A percentile compares a stretch with the other conserved stretches of the same genome.
Evolutionary conservation across 1,139 yeast genomes (phyloP).

Genomic region (Kluyveromyces sp.): DNA sequence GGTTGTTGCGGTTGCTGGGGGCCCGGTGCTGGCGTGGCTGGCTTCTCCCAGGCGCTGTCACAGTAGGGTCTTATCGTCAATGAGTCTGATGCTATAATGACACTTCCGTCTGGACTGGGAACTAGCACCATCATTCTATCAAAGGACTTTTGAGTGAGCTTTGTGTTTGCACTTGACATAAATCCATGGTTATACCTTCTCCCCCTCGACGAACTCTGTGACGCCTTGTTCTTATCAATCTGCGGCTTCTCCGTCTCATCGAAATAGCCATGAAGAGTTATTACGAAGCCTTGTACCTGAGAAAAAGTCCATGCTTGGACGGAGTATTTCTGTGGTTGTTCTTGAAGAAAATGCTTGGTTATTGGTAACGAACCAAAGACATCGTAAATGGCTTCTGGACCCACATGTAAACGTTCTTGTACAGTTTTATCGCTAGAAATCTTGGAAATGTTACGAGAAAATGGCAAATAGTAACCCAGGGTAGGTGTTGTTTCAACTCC

Average conservation of each 20-base stretch:
- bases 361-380: constrained; percentile 64
- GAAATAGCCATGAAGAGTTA: constrained; percentile 78
- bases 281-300: constrained; percentile 66
- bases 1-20: constrained; percentile 10
- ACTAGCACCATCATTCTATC: constrained; percentile 80
- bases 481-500: constrained; percentile 38
- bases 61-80: constrained; percentile 60
- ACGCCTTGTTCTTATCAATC: constrained; percentile 23
- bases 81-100: constrained; percentile 81
- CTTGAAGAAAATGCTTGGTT: constrained; percentile 61
- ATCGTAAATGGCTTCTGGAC: constrained; percentile 59
- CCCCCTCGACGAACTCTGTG: constrained; percentile 28
- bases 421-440: constrained; percentile 56
- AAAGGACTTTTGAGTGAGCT: constrained; percentile 65
- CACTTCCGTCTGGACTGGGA: constrained; percentile 55
- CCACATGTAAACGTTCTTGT: constrained; percentile 55
- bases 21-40: constrained; percentile 8
- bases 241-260: constrained; percentile 58
- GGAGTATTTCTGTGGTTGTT: constrained; percentile 59
- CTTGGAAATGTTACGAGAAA: constrained; percentile 70
- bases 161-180: constrained; percentile 31
- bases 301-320: constrained; percentile 74
- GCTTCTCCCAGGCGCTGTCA: constrained; percentile 51
- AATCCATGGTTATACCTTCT: constrained; percentile 33
- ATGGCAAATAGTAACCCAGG: constrained; percentile 58